These are phyloP conservation scores for Nicotiana otophora DNA, from an alignment of 257 asterid species.

Conservation along the genomic window DNA sequence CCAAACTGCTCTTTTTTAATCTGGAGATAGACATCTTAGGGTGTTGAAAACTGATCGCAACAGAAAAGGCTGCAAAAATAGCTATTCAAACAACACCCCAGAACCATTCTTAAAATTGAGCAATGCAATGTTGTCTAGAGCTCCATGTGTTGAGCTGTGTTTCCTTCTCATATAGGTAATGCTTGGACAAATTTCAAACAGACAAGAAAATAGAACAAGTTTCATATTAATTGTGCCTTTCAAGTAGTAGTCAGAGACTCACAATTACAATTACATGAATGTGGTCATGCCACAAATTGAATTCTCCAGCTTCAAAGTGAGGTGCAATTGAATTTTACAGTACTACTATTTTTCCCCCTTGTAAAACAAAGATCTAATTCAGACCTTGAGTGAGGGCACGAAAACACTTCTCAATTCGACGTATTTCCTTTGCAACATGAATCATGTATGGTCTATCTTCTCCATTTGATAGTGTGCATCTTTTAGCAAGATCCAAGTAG, in stretches of 20 bases:
- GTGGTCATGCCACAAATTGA: too few relatives aligned
- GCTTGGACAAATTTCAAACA: not conserved
- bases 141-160: not conserved
- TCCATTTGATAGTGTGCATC: not conserved
- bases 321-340: too few relatives aligned
- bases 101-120: not conserved
- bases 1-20: too few relatives aligned
- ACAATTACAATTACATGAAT: too few relatives aligned
- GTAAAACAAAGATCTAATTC: too few relatives aligned
- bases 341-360: too few relatives aligned
- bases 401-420: not conserved
- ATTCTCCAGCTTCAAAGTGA: too few relatives aligned
- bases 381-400: not conserved
- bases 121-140: not conserved
- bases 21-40: too few relatives aligned
- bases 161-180: not conserved
- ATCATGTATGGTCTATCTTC: not conserved
- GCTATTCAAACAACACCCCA: not conserved
- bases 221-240: not conserved
- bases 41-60: too few relatives aligned
- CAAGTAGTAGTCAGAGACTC: not conserved
- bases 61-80: too few relatives aligned
- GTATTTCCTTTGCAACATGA: not conserved
- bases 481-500: not conserved
- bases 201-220: not conserved